Evolutionary conservation across 805 yeast genomes (phyloP), one percentile per base, ranked within the genome.

Genomic region (Ogataea paraovalis): DNA sequence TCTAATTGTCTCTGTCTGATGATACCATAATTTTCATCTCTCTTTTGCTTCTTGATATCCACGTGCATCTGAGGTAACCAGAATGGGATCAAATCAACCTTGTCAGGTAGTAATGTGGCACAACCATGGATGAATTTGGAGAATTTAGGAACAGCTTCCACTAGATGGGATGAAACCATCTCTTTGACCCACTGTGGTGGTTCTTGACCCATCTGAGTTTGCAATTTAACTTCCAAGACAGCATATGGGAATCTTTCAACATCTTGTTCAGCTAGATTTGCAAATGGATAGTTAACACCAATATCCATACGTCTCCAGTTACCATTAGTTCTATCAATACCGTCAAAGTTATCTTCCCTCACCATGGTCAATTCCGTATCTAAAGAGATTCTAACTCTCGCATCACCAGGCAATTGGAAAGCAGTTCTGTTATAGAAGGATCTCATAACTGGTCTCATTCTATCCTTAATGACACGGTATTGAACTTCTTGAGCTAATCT

Each of bases 261-360:
- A 62, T 94, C 99, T 51, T 76, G 75, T 38, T 86, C 92, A 3
- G 91, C 81, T 47, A 94, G 74, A 68, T 92, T 96, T 46, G 73
- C 69, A 67, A 94, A 94, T 39, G 99, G 99, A 80, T 82, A 94
- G 68, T 94, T 96, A 32, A 94, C 94, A 42, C 99, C 99, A 64
- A 94, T 94, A 67, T 94, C 99, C 84, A 84, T 90, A 70, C 99
- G 82, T 72, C 99, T 84, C 99, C 99, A 94, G 69, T 94, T 94
- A 37, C 84, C 85, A 56, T 87, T 76, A 2, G 98, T 88, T 67
- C 99, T 81, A 64, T 90, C 92, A 49, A 74, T 67, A 21, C 97
- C 97, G 68, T 94, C 99, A 62, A 94, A 94, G 65, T 92, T 83
- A 66, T 94, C 99, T 68, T 94, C 99, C 66, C 99, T 83, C 38